A percentile compares a stretch with the other conserved stretches of the same genome.
Conservation (phyloP, 2,329 filamentous ascomycete genomes). For the Calonectria multiphialidica region DNA sequence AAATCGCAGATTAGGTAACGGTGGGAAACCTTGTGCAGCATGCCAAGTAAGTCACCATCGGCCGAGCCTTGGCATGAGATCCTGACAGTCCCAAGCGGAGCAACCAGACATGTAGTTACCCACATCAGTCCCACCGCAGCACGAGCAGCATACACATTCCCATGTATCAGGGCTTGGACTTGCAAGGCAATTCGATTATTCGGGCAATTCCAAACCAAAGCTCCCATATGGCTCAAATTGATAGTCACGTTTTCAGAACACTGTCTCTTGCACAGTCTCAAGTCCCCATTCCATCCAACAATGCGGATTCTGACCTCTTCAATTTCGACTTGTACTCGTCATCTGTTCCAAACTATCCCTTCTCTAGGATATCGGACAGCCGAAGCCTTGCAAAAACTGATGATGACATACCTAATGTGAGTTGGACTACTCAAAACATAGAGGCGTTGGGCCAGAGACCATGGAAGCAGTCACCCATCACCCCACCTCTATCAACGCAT, state of each 20-base stretch:
- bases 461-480: background rate
- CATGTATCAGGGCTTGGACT: background rate
- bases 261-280: background rate
- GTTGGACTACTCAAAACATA: background rate
- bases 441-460: background rate
- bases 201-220: no score
- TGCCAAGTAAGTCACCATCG: background rate
- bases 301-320: background rate
- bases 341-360: background rate
- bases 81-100: background rate
- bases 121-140: background rate
- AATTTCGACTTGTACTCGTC: background rate
- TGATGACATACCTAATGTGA: background rate
- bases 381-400: background rate
- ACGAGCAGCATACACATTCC: background rate
- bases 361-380: background rate
- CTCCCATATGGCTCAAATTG: no score
- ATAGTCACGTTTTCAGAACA: no score
- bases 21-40: background rate
- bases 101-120: background rate
- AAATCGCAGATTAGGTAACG: slow-evolving; percentile 1
- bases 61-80: background rate
- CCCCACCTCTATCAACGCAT: background rate
- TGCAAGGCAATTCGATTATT: background rate
- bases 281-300: background rate